A percentile compares a stretch with the other conserved stretches of the same genome.
Evolutionary conservation across 2,329 filamentous ascomycete genomes (phyloP).

Genomic region (Graphilbum sp.): DNA sequence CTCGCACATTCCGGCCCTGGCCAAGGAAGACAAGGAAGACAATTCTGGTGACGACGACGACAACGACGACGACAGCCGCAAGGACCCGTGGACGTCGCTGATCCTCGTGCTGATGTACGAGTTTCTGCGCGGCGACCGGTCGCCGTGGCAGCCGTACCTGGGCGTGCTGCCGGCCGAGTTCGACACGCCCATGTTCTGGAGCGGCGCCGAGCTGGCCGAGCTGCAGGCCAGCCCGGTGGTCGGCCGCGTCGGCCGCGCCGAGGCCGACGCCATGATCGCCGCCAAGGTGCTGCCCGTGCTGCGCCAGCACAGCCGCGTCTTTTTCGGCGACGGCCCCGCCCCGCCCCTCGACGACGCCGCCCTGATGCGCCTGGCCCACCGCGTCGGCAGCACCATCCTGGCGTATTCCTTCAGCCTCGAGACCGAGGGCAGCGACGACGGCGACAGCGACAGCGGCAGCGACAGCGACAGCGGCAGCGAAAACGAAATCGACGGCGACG

Average conservation of each 20-base stretch:
- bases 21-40: slow-evolving; percentile 22
- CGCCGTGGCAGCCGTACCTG: slow-evolving; percentile 65
- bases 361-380: slow-evolving; percentile 43
- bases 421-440: slow-evolving; percentile 30
- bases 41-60: slow-evolving; percentile 18
- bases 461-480: slow-evolving; percentile 34
- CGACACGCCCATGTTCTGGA: slow-evolving; percentile 87
- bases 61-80: slow-evolving; percentile 20
- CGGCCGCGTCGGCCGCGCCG: slow-evolving; percentile 56
- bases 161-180: slow-evolving; percentile 55
- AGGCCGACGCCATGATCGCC: slow-evolving; percentile 55
- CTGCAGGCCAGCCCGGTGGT: slow-evolving; percentile 66
- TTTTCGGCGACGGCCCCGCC: slow-evolving; percentile 19
- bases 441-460: slow-evolving; percentile 5
- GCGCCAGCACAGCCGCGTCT: slow-evolving; percentile 26
- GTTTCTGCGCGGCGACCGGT: slow-evolving; percentile 37
- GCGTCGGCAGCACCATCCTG: slow-evolving; percentile 82
- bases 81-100: slow-evolving; percentile 33
- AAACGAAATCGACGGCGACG: slow-evolving; percentile 27
- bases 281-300: slow-evolving; percentile 34
- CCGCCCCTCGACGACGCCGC: slow-evolving; percentile 23
- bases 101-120: slow-evolving; percentile 77
- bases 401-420: slow-evolving; percentile 66
- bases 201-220: slow-evolving; percentile 47
- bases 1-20: slow-evolving; percentile 34